Base-by-base conservation (phyloP, 805 yeast genomes). In the Debaryomyces tyrocola region DNA sequence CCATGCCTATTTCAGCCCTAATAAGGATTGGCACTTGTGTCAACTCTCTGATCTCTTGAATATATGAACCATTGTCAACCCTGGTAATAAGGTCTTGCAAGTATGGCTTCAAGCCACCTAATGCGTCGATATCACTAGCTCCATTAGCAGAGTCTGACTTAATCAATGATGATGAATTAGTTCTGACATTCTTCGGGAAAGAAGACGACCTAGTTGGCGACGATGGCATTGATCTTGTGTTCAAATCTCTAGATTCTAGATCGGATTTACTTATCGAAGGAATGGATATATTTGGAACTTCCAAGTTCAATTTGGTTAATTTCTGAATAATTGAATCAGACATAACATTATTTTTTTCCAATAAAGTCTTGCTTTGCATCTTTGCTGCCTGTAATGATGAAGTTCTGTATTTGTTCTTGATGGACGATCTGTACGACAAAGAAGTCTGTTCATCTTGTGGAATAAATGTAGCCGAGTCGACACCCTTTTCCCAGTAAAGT, bases 1-100 rank as follows among this genome's bases (percentile, higher is more conserved):
- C 92, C 91, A 90, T 90, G 42, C 97, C 97, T 43, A 90, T 82
- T 63, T 91, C 98, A 0, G 97, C 90, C 58, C 97, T 77, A 52
- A 94, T 74, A 50, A 92, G 72, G 28, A 92, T 83, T 8, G 98
- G 98, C 41, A 92, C 85, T 56, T 82, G 84, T 41, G 78, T 78
- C 58, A 91, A 70, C 58, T 88, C 92, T 51, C 79, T 77, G 43
- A 92, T 84, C 59, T 88, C 96, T 71, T 94, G 98, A 40, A 94
- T 79, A 58, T 74, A 75, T 33, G 63, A 61, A 29, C 75, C 83
- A 37, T 80, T 84, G 46, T 87, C 92, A 28, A 73, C 70, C 53
- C 87, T 75, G 1, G 85, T 82, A 31, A 67, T 67, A 20, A 88
- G 77, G 29, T 74, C 67, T 40, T 75, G 73, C 52, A 87, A 67